phyloP scores from a whole-genome alignment of 2,329 filamentous ascomycete species.

The Pseudocercospora musae region DNA sequence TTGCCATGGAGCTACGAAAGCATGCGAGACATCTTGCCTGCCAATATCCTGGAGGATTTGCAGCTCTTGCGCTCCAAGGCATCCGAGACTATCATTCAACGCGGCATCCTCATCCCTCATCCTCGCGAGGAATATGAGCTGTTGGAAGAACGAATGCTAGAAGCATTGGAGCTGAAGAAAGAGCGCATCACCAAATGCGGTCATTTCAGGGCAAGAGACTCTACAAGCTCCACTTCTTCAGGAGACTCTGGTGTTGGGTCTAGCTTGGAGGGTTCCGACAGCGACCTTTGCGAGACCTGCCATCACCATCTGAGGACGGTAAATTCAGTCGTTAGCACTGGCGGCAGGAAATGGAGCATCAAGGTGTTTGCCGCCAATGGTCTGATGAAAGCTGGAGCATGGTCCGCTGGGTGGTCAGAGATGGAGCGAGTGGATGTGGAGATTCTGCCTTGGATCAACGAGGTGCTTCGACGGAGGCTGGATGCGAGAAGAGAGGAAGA shows the following conservation, averaged over 20 bases:
- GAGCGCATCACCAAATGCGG: constrained; percentile 72
- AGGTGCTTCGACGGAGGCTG: constrained; percentile 58
- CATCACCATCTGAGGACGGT: constrained; percentile 37
- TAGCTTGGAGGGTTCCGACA: constrained; percentile 24
- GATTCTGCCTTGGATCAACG: constrained; percentile 69
- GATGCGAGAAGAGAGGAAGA: constrained; percentile 48
- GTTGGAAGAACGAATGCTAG: constrained; percentile 72
- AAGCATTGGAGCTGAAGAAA: constrained; percentile 68
- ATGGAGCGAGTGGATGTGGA: constrained; percentile 99
- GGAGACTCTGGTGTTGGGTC: constrained; percentile 33
- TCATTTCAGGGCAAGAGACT: constrained; percentile 66
- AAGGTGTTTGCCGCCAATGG: constrained; percentile 95
- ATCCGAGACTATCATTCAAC: constrained; percentile 68
- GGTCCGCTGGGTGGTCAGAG: constrained; percentile 90
- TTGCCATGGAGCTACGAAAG: constrained; percentile 56
- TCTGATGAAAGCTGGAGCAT: constrained; percentile 85
- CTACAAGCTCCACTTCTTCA: constrained; percentile 46
- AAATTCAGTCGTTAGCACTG: constrained; percentile 36
- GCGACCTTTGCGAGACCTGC: constrained; percentile 35
- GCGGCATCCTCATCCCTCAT: constrained; percentile 71
- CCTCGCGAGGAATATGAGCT: constrained; percentile 77
- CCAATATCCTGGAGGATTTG: constrained; percentile 57
- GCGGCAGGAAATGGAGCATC: constrained; percentile 65
- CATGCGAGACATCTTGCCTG: constrained; percentile 52
- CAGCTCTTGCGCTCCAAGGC: constrained; percentile 66